These are phyloP conservation scores for Salvia miltiorrhiza DNA, from an alignment of 257 asterid genomes.

Conservation along the genomic window DNA sequence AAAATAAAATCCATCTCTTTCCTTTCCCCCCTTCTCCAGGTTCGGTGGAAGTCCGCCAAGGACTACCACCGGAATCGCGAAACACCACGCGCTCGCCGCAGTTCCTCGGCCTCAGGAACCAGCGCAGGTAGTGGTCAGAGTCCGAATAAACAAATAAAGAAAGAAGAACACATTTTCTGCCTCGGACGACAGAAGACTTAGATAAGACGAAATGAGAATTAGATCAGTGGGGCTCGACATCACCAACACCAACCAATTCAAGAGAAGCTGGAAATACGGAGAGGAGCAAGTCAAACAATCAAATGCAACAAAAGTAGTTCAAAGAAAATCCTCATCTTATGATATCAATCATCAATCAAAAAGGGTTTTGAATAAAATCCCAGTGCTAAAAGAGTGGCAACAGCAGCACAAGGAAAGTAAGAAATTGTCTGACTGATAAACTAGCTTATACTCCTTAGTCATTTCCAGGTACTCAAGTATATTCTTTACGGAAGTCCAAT, in stretches of 20 bases:
- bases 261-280: constrained; percentile 16
- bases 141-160: constrained; percentile 61
- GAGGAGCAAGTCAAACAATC: background rate
- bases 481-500: too few relatives aligned
- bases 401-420: constrained; percentile 14
- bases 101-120: too few relatives aligned
- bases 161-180: constrained; percentile 40
- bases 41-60: too few relatives aligned
- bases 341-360: background rate
- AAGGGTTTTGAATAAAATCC: too few relatives aligned
- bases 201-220: constrained; percentile 21
- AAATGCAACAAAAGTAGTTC: background rate
- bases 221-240: constrained; percentile 52
- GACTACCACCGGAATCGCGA: too few relatives aligned
- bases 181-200: constrained; percentile 16
- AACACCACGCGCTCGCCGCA: too few relatives aligned
- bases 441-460: too few relatives aligned
- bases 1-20: too few relatives aligned
- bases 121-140: too few relatives aligned
- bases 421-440: too few relatives aligned
- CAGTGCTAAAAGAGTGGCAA: background rate
- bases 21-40: too few relatives aligned
- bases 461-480: too few relatives aligned
- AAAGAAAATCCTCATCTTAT: background rate
- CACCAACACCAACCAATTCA: constrained; percentile 35